These are phyloP conservation scores for Paramarasmius palmivorus DNA, from an alignment of 1,284 basidiomycete species.

Conservation along the genomic window DNA sequence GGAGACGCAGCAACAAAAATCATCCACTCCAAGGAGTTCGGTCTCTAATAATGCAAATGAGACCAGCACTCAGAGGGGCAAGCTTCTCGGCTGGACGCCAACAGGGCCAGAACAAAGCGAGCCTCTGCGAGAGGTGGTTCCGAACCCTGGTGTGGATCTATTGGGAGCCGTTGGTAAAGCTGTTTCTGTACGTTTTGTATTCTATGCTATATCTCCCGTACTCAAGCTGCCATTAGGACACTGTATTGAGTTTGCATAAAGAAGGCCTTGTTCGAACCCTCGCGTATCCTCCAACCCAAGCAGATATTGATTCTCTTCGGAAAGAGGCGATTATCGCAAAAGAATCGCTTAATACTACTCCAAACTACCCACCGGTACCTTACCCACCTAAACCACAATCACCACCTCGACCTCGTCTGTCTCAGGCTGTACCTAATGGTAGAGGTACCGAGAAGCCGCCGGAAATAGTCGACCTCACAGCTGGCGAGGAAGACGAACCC, in stretches of 20 bases:
- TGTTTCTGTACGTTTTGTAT: background rate
- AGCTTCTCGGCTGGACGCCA: background rate
- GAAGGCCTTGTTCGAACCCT: background rate
- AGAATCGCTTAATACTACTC: too few species aligned
- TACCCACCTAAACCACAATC: too few species aligned
- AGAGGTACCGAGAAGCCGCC: background rate
- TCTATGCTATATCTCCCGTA: background rate
- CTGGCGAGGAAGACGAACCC: background rate
- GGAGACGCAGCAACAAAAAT: background rate
- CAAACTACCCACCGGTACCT: too few species aligned
- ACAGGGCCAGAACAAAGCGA: background rate
- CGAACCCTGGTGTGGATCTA: background rate
- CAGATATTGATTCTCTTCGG: too few species aligned
- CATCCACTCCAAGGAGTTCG: background rate
- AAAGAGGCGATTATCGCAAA: too few species aligned
- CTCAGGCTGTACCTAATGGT: too few species aligned
- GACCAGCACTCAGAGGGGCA: background rate
- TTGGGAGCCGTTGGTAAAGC: conserved; percentile 3
- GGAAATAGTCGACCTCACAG: background rate
- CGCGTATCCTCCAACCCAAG: background rate
- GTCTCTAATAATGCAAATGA: background rate
- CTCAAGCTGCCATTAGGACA: background rate
- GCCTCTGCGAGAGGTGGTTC: background rate
- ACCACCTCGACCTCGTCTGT: background rate
- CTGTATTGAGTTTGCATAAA: background rate